Conservation (phyloP, 2,329 filamentous ascomycete species). For the Emmonsiellopsis sp. region DNA sequence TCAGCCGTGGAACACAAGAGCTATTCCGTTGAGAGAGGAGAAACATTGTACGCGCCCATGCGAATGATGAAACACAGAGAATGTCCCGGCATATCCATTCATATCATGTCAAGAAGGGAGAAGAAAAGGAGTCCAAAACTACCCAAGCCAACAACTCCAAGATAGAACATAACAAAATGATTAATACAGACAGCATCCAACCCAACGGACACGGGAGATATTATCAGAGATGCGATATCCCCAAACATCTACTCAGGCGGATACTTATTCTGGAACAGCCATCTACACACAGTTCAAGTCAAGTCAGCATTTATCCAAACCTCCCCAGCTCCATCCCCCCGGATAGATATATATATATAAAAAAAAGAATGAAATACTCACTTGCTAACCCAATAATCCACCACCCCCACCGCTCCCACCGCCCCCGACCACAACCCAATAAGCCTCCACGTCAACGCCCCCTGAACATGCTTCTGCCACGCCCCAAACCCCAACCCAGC, state of each 20-base stretch:
- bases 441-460: constrained; percentile 39
- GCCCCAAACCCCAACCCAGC: constrained; percentile 39
- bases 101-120: too few relatives aligned
- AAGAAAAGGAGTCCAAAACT: too few relatives aligned
- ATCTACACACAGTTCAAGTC: constrained; percentile 24
- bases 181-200: not conserved
- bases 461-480: constrained; percentile 37
- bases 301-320: not conserved
- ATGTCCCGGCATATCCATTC: too few relatives aligned
- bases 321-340: constrained; percentile 4
- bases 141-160: too few relatives aligned
- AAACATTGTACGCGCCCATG: too few relatives aligned
- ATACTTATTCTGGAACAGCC: constrained; percentile 44
- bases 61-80: too few relatives aligned
- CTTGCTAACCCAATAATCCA: constrained; percentile 44
- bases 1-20: too few relatives aligned
- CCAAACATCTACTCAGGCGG: constrained; percentile 33
- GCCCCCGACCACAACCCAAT: constrained; percentile 35
- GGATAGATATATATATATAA: too few relatives aligned
- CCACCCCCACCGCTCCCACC: constrained; percentile 35
- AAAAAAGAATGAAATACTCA: constrained; percentile 22
- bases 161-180: not conserved
- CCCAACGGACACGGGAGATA: not conserved
- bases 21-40: too few relatives aligned
- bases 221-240: not conserved